These are phyloP conservation scores for Calonectria multiphialidica DNA, from an alignment of 2,329 filamentous ascomycete genomes.

Conservation along the genomic window DNA sequence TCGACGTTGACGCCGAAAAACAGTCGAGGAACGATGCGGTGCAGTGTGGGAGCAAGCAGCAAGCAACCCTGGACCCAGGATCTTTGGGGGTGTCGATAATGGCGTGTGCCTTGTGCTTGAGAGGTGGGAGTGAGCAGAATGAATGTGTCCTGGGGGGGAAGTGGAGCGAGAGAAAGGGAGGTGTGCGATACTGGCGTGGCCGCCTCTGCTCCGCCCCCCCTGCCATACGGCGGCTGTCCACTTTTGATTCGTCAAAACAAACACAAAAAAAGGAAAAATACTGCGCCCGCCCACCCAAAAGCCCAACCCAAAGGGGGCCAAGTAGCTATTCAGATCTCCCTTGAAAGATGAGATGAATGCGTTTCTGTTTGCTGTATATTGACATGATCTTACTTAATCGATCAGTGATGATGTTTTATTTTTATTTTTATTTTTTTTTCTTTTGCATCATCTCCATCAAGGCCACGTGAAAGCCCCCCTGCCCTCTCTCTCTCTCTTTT, in stretches of 20 bases:
- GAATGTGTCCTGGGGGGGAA: conserved; percentile 48
- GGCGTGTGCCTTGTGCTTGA: conserved; percentile 45
- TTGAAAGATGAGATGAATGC: conserved; percentile 8
- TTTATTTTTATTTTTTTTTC: conserved; percentile 1
- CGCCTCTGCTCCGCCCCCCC: conserved; percentile 26
- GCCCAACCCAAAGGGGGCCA: neutral
- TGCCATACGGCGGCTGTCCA: neutral
- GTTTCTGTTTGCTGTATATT: neutral
- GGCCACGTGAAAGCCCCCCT: conserved; percentile 26
- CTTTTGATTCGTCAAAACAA: conserved; percentile 3
- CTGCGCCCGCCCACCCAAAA: neutral
- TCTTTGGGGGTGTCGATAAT: conserved; percentile 57
- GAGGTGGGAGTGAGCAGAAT: conserved; percentile 52
- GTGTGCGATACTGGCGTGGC: conserved; percentile 43
- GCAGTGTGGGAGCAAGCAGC: conserved; percentile 40
- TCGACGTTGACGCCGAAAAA: conserved; percentile 36
- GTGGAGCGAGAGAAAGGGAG: conserved; percentile 31
- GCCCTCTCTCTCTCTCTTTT: neutral
- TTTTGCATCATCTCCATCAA: neutral
- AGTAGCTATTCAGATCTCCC: neutral
- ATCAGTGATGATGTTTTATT: conserved; percentile 3
- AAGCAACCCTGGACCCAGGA: conserved; percentile 46
- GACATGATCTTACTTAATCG: neutral
- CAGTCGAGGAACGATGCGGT: conserved; percentile 31
- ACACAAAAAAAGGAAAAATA: conserved; percentile 5